Conservation (phyloP, 805 yeast genomes). For the Starmerella riodocensis region DNA sequence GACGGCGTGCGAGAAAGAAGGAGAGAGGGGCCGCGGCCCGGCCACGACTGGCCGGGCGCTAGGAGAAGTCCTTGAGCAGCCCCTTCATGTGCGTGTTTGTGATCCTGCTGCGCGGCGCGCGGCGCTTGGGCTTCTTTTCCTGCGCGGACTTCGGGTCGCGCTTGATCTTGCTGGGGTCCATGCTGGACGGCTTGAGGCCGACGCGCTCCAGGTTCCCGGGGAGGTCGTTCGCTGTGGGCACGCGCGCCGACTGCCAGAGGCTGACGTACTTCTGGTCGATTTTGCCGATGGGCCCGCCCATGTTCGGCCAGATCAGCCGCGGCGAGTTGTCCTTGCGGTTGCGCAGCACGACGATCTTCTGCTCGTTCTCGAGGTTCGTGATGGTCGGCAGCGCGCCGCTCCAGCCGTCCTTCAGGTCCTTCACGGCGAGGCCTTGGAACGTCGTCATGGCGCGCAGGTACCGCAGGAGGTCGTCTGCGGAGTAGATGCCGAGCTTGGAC, state of each 20-base stretch:
- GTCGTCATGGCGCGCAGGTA: slow-evolving; percentile 70
- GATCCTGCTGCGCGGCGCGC: slow-evolving; percentile 80
- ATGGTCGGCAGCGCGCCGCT: slow-evolving; percentile 71
- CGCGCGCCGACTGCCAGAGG: slow-evolving; percentile 65
- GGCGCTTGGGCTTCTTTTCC: slow-evolving; percentile 68
- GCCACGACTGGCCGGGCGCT: not conserved
- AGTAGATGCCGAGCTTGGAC: slow-evolving; percentile 75
- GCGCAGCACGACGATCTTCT: slow-evolving; percentile 67
- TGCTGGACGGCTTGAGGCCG: slow-evolving; percentile 92
- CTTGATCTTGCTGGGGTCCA: slow-evolving; percentile 89
- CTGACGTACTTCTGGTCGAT: slow-evolving; percentile 71
- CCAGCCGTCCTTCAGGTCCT: slow-evolving; percentile 85
- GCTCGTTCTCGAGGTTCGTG: slow-evolving; percentile 60
- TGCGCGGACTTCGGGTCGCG: slow-evolving; percentile 40
- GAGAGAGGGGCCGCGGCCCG: too few relatives aligned
- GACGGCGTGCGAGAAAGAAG: too few relatives aligned
- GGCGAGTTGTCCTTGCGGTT: slow-evolving; percentile 91
- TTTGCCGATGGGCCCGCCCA: slow-evolving; percentile 56
- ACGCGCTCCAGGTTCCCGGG: slow-evolving; percentile 65
- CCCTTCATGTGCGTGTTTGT: slow-evolving; percentile 97
- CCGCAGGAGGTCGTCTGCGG: slow-evolving; percentile 61
- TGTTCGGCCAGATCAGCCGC: slow-evolving; percentile 82
- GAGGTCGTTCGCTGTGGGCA: slow-evolving; percentile 72
- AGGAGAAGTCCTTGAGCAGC: slow-evolving; percentile 66
- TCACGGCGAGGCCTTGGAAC: slow-evolving; percentile 75